Base-by-base conservation (phyloP, 768 basidiomycete genomes). In the Panaeolus papilionaceus region DNA sequence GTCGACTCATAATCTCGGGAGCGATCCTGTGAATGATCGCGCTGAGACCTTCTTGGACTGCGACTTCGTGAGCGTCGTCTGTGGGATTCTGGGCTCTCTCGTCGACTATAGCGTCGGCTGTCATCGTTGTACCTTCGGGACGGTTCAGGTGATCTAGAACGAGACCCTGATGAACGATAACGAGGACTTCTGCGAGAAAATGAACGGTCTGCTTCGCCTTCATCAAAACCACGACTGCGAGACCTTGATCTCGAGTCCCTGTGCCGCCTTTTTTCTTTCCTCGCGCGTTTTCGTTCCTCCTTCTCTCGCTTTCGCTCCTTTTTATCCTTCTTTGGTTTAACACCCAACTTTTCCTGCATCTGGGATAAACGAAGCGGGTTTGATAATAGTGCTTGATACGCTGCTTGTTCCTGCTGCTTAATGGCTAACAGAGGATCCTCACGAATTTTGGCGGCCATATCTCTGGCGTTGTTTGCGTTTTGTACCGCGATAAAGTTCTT, bases 381-480 rank as follows among this genome's bases (percentile, higher is more conserved):
- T 61, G 91, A 88, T 82, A 94, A 85, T 44, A 98, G 81, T 1
- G 94, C 88, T 71, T 98, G 89, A 71, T 95, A 92, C 7, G 95
- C 93, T 8, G 93, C 92, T 75, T 98, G 96, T 79, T 99, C 97
- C 74, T 98, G 97, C 76, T 96, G 93, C 79, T 98, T 99, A 82
- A 99, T 99, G 14, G 93, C 94, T n/a, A 99, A 85, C 5, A 99
- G 76, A 5, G 98, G 98, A 74, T 99, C 98, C 79, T 99, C 98
- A 39, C 98, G 91, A 69, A 99, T 91, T 79, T 99, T 99, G 37
- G 95, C 83, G 23, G 95, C 92, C 51, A 94, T 86, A 74, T 99
- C 98, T 38, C 96, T 91, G 38, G 81, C 83, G 49, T 83, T 92
- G 77, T 99, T 99, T 72, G 98, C 97, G 75, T 96, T 98, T 76